phyloP scores from a whole-genome alignment of 768 basidiomycete species.

The Inosperma sp. region DNA sequence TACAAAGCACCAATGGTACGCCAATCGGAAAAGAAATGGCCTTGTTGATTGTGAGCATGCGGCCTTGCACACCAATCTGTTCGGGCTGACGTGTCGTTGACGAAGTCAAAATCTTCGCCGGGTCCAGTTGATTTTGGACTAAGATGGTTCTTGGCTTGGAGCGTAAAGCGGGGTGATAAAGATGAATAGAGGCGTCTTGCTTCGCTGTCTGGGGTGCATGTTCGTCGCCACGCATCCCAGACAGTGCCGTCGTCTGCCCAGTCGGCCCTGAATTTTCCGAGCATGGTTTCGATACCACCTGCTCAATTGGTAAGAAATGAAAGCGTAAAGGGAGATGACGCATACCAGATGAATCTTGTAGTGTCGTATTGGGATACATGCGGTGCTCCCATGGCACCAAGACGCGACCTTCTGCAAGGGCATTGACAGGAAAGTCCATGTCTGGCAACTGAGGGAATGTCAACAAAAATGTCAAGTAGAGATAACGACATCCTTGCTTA shows the following conservation, averaged over 20 bases:
- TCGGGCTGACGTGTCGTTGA: conserved; percentile 51
- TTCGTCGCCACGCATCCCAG: conserved; percentile 94
- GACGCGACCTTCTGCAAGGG: conserved; percentile 89
- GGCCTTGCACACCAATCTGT: conserved; percentile 80
- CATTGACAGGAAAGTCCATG: conserved; percentile 93
- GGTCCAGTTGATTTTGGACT: conserved; percentile 22
- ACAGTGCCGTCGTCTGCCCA: conserved; percentile 82
- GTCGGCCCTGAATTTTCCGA: conserved; percentile 72
- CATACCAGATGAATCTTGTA: conserved; percentile 40
- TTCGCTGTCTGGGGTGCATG: conserved; percentile 72
- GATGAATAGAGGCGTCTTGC: conserved; percentile 84
- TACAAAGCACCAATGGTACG: conserved; percentile 82
- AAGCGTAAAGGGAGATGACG: neutral
- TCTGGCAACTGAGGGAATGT: conserved; percentile 63
- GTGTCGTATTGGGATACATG: conserved; percentile 66
- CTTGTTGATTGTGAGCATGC: conserved; percentile 81
- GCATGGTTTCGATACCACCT: conserved; percentile 52
- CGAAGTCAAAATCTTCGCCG: conserved; percentile 64
- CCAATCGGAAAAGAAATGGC: conserved; percentile 98
- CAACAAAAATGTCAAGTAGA: neutral
- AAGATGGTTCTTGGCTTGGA: conserved; percentile 25
- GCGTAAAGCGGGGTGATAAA: conserved; percentile 47
- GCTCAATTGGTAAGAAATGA: conserved; percentile 16
- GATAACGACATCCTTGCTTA: conserved; percentile 27
- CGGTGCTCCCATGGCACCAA: conserved; percentile 89